phyloP scores from a whole-genome alignment of 495 filamentous ascomycete genomes.

The Neurospora sp. region DNA sequence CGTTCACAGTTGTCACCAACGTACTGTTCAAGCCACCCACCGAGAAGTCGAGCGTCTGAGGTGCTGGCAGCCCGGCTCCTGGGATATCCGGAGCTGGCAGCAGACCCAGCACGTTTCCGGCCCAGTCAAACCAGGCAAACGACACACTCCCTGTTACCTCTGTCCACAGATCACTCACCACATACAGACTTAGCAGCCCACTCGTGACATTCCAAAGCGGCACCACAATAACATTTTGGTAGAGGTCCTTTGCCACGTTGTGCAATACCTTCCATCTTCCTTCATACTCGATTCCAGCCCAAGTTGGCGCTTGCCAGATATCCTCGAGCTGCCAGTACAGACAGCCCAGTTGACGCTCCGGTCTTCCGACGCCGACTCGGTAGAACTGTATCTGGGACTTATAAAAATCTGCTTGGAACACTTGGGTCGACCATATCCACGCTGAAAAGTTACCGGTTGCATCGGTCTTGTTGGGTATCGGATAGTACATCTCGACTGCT shows the following conservation, averaged over 20 bases:
- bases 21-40: conserved; percentile 56
- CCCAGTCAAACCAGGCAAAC: conserved; percentile 22
- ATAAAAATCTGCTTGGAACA: conserved; percentile 62
- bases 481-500: conserved; percentile 51
- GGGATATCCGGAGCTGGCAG: not conserved
- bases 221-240: conserved; percentile 49
- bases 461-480: conserved; percentile 48
- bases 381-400: conserved; percentile 55
- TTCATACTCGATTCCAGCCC: conserved; percentile 55
- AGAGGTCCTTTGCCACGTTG: conserved; percentile 51
- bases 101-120: conserved; percentile 8
- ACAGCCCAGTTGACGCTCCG: conserved; percentile 50
- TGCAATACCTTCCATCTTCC: conserved; percentile 60
- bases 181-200: conserved; percentile 47
- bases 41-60: conserved; percentile 28
- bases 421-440: conserved; percentile 58
- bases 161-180: conserved; percentile 47
- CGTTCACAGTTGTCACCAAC: conserved; percentile 36
- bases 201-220: conserved; percentile 51
- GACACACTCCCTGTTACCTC: conserved; percentile 17
- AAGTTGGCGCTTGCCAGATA: conserved; percentile 60
- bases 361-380: conserved; percentile 49
- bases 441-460: conserved; percentile 54
- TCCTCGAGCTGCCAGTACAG: conserved; percentile 65
- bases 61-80: not conserved